phyloP scores from a whole-genome alignment of 2,329 filamentous ascomycete genomes.

The Aspergillus eucalypticola region DNA sequence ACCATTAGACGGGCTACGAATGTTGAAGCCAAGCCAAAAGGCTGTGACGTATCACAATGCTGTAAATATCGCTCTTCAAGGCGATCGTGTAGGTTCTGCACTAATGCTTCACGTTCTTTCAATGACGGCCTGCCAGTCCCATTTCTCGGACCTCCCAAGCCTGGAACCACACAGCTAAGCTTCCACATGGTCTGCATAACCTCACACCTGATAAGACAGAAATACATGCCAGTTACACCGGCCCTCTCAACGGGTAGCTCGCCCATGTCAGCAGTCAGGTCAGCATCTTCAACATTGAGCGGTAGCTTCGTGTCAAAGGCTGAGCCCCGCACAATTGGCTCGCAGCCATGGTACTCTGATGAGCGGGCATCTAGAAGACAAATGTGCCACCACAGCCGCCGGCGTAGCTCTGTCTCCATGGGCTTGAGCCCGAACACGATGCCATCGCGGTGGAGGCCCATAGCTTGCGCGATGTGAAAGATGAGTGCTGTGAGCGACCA shows the following conservation, averaged over 20 bases:
- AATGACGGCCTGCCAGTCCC: neutral
- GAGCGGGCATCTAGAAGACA: slow-evolving; percentile 46
- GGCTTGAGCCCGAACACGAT: slow-evolving; percentile 44
- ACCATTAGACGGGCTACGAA: slow-evolving; percentile 18
- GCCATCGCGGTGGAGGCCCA: slow-evolving; percentile 45
- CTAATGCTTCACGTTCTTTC: slow-evolving; percentile 6
- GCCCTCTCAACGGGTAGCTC: slow-evolving; percentile 47
- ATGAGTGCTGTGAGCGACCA: slow-evolving; percentile 34
- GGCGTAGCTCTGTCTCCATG: slow-evolving; percentile 51
- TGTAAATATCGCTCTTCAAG: slow-evolving; percentile 20
- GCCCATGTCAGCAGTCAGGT: slow-evolving; percentile 47
- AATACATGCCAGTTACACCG: slow-evolving; percentile 54
- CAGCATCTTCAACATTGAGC: slow-evolving; percentile 52
- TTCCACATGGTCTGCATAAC: slow-evolving; percentile 43
- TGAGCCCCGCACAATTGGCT: slow-evolving; percentile 40
- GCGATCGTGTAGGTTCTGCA: slow-evolving; percentile 14
- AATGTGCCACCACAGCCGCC: slow-evolving; percentile 53
- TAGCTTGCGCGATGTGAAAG: slow-evolving; percentile 30
- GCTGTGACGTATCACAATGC: slow-evolving; percentile 16
- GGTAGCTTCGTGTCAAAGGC: slow-evolving; percentile 48
- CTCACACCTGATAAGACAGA: slow-evolving; percentile 52
- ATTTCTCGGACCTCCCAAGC: neutral
- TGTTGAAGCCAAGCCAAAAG: slow-evolving; percentile 16
- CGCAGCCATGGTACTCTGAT: slow-evolving; percentile 49
- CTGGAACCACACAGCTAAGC: slow-evolving; percentile 31